phyloP scores from a whole-genome alignment of 1,284 basidiomycete species.

The Malassezia equina region DNA sequence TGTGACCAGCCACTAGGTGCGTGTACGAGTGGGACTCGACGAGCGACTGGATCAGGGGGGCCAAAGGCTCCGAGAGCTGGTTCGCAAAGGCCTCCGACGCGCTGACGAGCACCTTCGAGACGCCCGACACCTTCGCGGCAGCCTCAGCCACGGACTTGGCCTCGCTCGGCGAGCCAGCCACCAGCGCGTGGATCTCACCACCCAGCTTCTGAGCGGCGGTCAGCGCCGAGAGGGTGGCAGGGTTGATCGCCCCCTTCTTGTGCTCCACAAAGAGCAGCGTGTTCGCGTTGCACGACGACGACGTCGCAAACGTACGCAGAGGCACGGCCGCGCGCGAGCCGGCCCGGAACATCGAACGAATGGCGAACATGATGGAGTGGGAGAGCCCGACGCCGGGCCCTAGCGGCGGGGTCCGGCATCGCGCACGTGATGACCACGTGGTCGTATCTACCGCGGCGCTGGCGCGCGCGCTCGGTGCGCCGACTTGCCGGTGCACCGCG shows the following conservation, averaged over 20 bases:
- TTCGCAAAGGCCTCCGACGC: slow-evolving; percentile 52
- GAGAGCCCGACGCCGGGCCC: not conserved
- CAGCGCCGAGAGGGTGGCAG: slow-evolving; percentile 75
- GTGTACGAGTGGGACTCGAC: slow-evolving; percentile 56
- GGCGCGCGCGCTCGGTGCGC: not conserved
- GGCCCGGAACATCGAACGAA: slow-evolving; percentile 16
- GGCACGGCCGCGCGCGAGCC: slow-evolving; percentile 14
- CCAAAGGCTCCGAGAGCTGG: slow-evolving; percentile 49
- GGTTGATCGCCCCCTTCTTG: slow-evolving; percentile 67
- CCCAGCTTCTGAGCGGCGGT: slow-evolving; percentile 72
- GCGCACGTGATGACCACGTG: slow-evolving; percentile 11
- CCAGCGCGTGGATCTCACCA: slow-evolving; percentile 77
- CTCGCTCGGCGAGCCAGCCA: slow-evolving; percentile 66
- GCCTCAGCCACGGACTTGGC: slow-evolving; percentile 62
- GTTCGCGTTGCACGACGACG: slow-evolving; percentile 40
- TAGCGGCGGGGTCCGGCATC: slow-evolving; percentile 12
- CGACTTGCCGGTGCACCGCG: not conserved
- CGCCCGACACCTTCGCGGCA: slow-evolving; percentile 63
- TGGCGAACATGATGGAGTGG: slow-evolving; percentile 23
- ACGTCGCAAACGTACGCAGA: slow-evolving; percentile 32
- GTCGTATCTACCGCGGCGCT: not conserved
- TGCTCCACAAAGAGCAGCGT: slow-evolving; percentile 82
- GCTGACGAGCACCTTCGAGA: slow-evolving; percentile 50
- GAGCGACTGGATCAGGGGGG: slow-evolving; percentile 53
- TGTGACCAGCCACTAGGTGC: slow-evolving; percentile 75